A percentile compares a stretch with the other conserved stretches of the same genome.
Conservation (phyloP, 2,329 filamentous ascomycete genomes). For the Monosporascus sp. region DNA sequence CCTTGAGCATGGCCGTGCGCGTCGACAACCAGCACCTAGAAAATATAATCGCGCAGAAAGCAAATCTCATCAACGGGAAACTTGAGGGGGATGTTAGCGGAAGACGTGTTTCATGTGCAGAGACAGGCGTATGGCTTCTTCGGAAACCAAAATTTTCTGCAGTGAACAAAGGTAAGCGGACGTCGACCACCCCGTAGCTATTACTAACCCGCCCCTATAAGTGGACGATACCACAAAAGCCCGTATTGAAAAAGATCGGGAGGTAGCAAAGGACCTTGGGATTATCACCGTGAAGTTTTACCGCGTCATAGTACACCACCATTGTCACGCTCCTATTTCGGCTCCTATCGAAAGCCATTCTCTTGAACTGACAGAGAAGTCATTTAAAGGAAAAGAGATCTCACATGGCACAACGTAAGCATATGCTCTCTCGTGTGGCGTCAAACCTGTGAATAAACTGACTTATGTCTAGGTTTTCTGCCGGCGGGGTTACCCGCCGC, state of each 20-base stretch:
- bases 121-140: slow-evolving; percentile 2
- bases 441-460: not conserved
- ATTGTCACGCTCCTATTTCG: not conserved
- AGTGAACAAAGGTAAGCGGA: slow-evolving; percentile 18
- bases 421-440: not conserved
- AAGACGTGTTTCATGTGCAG: not conserved
- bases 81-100: not conserved
- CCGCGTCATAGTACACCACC: slow-evolving; percentile 6
- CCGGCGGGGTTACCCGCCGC: not conserved
- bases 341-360: not conserved
- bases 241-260: slow-evolving; percentile 18
- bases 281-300: slow-evolving; percentile 18
- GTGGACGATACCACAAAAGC: slow-evolving; percentile 19
- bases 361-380: slow-evolving; percentile 26
- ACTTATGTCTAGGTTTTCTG: slow-evolving; percentile 10
- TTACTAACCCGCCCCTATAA: not conserved
- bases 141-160: slow-evolving; percentile 20
- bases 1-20: slow-evolving; percentile 7
- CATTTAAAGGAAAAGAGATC: slow-evolving; percentile 27
- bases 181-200: not conserved
- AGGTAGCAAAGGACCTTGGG: slow-evolving; percentile 18
- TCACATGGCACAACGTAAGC: slow-evolving; percentile 28
- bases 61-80: not conserved
- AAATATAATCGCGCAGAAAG: no score
- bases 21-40: slow-evolving; percentile 19